Percentiles rank a stretch among this genome's conserved stretches.
phyloP scores from a whole-genome alignment of 352 stramenopile species.

The Phytophthora rubi region DNA sequence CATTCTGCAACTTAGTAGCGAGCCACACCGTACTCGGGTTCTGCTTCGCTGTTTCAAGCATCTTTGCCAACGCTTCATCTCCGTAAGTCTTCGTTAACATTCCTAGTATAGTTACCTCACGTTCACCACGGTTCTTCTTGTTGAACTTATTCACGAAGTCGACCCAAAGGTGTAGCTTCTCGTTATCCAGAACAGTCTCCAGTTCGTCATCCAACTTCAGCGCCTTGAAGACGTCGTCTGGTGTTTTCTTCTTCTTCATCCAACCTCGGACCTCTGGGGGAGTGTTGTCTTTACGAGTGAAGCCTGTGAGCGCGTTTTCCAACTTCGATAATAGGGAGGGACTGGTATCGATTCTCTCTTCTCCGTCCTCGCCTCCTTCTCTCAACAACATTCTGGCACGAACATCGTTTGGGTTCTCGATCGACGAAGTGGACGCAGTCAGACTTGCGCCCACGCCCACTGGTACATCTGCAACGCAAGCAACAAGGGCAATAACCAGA shows the following conservation, averaged over 20 bases:
- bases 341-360: not conserved
- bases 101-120: not conserved
- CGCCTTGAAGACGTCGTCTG: not conserved
- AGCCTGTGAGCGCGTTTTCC: not conserved
- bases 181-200: not conserved
- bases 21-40: not conserved
- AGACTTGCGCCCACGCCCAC: no score
- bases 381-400: not conserved
- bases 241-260: not conserved
- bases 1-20: not conserved
- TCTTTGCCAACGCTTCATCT: not conserved
- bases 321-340: not conserved
- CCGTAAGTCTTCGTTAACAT: not conserved
- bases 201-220: not conserved
- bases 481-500: not conserved
- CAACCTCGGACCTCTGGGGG: not conserved
- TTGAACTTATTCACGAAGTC: not conserved
- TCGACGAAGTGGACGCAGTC: no score
- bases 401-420: not conserved
- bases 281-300: no score
- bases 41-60: not conserved
- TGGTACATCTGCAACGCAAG: not conserved
- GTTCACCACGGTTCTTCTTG: not conserved
- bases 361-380: not conserved
- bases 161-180: not conserved